Conservation (phyloP, 371 early-diverging fungal genomes). For the Mucor lusitanicus region DNA sequence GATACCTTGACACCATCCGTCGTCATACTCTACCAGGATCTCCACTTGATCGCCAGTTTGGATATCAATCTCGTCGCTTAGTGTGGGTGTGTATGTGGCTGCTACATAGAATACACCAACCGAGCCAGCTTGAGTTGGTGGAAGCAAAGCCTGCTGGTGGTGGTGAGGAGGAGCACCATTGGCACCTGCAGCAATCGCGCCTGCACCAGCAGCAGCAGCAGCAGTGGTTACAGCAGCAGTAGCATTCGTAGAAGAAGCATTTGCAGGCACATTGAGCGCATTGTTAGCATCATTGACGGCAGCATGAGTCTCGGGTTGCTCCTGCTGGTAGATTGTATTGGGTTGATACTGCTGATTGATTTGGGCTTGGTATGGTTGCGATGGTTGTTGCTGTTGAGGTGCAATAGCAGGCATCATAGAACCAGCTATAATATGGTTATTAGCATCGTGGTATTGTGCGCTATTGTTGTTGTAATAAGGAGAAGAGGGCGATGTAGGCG, state of each 20-base stretch:
- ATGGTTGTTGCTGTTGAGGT: background rate
- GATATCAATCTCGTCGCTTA: slow-evolving; percentile 71
- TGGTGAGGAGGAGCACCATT: too few species aligned
- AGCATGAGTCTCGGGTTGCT: background rate
- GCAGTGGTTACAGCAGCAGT: slow-evolving; percentile 11
- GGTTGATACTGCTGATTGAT: slow-evolving; percentile 9
- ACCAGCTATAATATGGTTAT: slow-evolving; percentile 21
- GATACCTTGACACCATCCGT: slow-evolving; percentile 3
- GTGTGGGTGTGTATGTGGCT: slow-evolving; percentile 62
- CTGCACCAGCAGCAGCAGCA: slow-evolving; percentile 13
- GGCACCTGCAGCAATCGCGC: background rate
- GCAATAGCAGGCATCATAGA: slow-evolving; percentile 16
- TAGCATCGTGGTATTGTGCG: slow-evolving; percentile 17
- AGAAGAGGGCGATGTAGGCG: slow-evolving; percentile 6
- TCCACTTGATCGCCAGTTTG: slow-evolving; percentile 65
- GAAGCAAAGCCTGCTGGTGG: background rate
- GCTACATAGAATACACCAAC: slow-evolving; percentile 57
- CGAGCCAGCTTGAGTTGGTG: slow-evolving; percentile 37
- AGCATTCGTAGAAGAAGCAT: background rate
- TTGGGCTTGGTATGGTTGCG: slow-evolving; percentile 7
- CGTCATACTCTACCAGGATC: slow-evolving; percentile 56
- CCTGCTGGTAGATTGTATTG: background rate
- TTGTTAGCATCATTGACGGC: background rate
- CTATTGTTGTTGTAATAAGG: slow-evolving; percentile 5
- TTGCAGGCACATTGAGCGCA: slow-evolving; percentile 10